Evolutionary conservation across 345 rosid genomes (phyloP).

Genomic region (Rhodamnia rubescens): DNA sequence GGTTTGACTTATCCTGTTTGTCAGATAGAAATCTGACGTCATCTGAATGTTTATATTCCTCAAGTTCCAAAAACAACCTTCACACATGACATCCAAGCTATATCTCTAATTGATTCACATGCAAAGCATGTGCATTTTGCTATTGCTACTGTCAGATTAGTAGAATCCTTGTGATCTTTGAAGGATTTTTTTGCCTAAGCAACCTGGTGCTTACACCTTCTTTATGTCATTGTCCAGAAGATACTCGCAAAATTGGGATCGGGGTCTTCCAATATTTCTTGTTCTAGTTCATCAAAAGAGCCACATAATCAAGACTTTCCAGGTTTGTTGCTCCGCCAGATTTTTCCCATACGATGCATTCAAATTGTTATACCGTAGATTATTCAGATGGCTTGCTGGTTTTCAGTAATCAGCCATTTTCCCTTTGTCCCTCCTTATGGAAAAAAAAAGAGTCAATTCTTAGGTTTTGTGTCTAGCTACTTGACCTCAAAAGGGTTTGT

Average conservation of each 20-base stretch:
- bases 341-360: not conserved
- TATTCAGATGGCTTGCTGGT: not conserved
- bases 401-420: not conserved
- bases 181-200: not conserved
- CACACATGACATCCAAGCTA: not conserved
- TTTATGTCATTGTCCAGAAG: slow-evolving; percentile 18
- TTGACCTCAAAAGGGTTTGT: not conserved
- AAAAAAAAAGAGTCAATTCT: not conserved
- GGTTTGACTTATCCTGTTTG: not conserved
- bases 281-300: slow-evolving; percentile 36
- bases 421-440: not conserved
- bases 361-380: not conserved
- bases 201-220: not conserved
- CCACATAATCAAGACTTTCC: slow-evolving; percentile 25
- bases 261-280: slow-evolving; percentile 28
- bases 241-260: slow-evolving; percentile 10
- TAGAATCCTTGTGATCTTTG: not conserved
- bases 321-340: slow-evolving; percentile 32
- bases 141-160: not conserved
- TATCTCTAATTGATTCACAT: not conserved
- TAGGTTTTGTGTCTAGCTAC: not conserved
- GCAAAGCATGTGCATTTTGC: not conserved
- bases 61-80: not conserved
- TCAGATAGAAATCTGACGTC: not conserved
- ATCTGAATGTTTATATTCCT: not conserved